phyloP scores from a whole-genome alignment of 2,329 filamentous ascomycete genomes.

The Penicillium paneum region DNA sequence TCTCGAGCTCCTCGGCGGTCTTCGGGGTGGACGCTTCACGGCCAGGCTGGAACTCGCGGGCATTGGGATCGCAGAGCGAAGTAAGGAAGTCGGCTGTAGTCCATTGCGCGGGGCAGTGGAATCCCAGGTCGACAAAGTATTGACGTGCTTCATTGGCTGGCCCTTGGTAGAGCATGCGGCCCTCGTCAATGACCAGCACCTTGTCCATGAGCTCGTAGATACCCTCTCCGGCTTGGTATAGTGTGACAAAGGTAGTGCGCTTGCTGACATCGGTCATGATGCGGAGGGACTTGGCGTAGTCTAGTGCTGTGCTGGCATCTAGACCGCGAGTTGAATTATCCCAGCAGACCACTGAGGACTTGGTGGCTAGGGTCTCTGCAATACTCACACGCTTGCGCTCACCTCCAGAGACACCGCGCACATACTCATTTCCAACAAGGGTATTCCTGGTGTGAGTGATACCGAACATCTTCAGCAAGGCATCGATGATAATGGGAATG shows the following conservation, averaged over 20 bases:
- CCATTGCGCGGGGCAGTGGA: constrained; percentile 54
- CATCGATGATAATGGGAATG: constrained; percentile 66
- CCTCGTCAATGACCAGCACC: constrained; percentile 71
- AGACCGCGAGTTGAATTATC: constrained; percentile 79
- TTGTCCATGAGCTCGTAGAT: constrained; percentile 77
- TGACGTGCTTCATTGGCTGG: constrained; percentile 58
- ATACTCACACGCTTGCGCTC: constrained; percentile 79
- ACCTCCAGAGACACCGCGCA: constrained; percentile 73
- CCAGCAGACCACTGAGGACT: constrained; percentile 71
- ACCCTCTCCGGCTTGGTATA: constrained; percentile 68
- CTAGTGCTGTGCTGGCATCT: constrained; percentile 73
- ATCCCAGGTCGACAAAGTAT: constrained; percentile 66
- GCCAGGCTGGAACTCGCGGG: constrained; percentile 65
- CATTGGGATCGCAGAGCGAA: constrained; percentile 68
- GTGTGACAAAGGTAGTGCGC: constrained; percentile 66
- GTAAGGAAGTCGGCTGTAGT: constrained; percentile 79
- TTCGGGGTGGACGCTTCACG: constrained; percentile 66
- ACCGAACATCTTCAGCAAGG: constrained; percentile 73
- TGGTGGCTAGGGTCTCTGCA: constrained; percentile 71
- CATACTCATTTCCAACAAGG: constrained; percentile 68
- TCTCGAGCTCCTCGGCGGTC: constrained; percentile 65
- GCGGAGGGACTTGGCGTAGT: constrained; percentile 68
- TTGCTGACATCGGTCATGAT: constrained; percentile 75
- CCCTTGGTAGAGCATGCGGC: constrained; percentile 66
- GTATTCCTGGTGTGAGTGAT: constrained; percentile 74